Conservation (phyloP, 2,329 filamentous ascomycete genomes). For the Rosellinia necatrix region DNA sequence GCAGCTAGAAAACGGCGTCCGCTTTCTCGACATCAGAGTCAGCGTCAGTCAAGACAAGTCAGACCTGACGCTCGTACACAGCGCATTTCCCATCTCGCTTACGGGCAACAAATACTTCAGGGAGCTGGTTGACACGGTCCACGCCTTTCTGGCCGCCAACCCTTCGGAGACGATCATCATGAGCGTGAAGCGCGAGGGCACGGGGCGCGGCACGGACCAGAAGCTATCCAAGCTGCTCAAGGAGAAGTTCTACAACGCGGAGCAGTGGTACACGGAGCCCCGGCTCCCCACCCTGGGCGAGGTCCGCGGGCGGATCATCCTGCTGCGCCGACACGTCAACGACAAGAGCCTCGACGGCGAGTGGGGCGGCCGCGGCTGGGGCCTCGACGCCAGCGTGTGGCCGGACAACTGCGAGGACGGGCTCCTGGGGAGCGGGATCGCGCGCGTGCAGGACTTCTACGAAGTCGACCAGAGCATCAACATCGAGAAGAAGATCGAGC, state of each 20-base stretch:
- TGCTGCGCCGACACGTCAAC: slow-evolving; percentile 79
- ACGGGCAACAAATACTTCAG: slow-evolving; percentile 80
- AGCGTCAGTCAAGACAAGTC: slow-evolving; percentile 59
- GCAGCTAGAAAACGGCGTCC: slow-evolving; percentile 87
- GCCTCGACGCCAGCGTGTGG: slow-evolving; percentile 71
- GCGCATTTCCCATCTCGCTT: slow-evolving; percentile 84
- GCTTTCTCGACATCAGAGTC: slow-evolving; percentile 92
- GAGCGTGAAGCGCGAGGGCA: slow-evolving; percentile 88
- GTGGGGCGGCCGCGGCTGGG: slow-evolving; percentile 58
- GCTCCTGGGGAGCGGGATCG: slow-evolving; percentile 68
- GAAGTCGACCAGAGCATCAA: slow-evolving; percentile 76
- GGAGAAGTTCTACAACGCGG: slow-evolving; percentile 66
- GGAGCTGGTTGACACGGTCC: slow-evolving; percentile 71
- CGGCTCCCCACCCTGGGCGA: slow-evolving; percentile 78
- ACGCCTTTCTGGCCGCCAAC: slow-evolving; percentile 76
- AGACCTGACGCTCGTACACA: slow-evolving; percentile 82
- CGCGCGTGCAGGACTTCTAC: slow-evolving; percentile 94
- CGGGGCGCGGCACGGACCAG: slow-evolving; percentile 77
- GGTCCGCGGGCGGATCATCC: slow-evolving; percentile 79
- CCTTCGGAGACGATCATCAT: slow-evolving; percentile 83
- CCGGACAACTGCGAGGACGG: slow-evolving; percentile 87
- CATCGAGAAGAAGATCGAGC: slow-evolving; percentile 80
- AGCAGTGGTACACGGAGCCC: slow-evolving; percentile 78
- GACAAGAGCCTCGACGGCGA: slow-evolving; percentile 58
- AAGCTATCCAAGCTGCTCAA: slow-evolving; percentile 76